These are phyloP conservation scores for Pittosporum tobira DNA, from an alignment of 129 eudicot species.

Conservation along the genomic window DNA sequence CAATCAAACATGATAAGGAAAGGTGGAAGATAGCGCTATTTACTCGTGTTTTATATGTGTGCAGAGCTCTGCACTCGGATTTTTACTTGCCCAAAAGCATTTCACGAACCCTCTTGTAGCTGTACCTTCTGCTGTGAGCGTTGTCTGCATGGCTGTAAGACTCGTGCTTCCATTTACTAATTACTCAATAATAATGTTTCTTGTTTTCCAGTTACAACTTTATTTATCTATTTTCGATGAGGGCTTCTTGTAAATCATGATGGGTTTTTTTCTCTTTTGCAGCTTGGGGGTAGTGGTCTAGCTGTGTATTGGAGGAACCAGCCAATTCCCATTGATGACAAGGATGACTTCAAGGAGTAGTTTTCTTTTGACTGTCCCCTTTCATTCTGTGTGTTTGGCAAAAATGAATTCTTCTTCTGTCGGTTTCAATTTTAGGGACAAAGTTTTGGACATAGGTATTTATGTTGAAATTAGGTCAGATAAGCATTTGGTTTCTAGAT, in stretches of 20 bases:
- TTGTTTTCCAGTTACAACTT: neutral
- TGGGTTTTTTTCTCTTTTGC: constrained; percentile 16
- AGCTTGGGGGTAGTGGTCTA: constrained; percentile 98
- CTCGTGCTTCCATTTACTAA: neutral
- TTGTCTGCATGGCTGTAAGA: constrained; percentile 99
- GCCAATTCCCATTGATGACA: constrained; percentile 85
- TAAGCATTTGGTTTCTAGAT: neutral
- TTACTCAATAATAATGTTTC: neutral
- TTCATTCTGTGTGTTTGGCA: neutral
- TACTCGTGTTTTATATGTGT: constrained; percentile 10
- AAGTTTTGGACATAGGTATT: constrained; percentile 3
- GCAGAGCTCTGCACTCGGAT: constrained; percentile 98
- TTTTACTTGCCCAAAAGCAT: constrained; percentile 90
- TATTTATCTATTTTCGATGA: neutral
- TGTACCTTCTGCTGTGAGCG: constrained; percentile 98
- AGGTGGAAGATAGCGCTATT: neutral
- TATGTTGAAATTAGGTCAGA: neutral
- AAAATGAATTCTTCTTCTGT: neutral
- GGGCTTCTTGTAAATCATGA: neutral
- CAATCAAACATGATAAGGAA: neutral
- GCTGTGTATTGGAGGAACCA: constrained; percentile 97
- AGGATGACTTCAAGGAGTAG: constrained; percentile 87
- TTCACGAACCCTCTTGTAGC: constrained; percentile 98
- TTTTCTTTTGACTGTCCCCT: neutral
- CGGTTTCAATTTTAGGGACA: neutral